Percentiles rank a stretch among this genome's conserved stretches.
These are phyloP conservation scores for Dictyostelium firmibasis DNA, from an alignment of 78 protist species.

Conservation along the genomic window DNA sequence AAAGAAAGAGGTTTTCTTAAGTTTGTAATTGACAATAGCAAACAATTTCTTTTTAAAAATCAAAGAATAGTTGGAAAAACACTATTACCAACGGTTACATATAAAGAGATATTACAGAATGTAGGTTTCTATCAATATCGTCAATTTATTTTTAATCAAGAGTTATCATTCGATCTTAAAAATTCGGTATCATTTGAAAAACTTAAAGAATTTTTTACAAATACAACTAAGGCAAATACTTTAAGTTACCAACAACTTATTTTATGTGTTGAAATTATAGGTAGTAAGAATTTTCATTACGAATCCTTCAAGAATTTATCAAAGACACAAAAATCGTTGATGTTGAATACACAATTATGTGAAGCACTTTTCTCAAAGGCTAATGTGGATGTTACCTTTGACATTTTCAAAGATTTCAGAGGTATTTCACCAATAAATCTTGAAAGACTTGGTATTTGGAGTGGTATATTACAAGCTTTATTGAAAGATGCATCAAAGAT, in stretches of 20 bases:
- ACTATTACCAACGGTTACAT: not conserved
- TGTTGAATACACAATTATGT: not conserved
- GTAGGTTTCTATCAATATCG: not conserved
- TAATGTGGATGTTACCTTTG: not conserved
- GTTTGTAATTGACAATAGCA: too few relatives aligned
- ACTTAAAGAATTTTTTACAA: not conserved
- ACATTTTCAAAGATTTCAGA: not conserved
- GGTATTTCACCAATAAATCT: not conserved
- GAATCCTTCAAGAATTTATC: not conserved
- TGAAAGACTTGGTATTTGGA: not conserved
- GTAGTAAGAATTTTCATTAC: not conserved
- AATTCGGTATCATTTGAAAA: not conserved
- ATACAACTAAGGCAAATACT: not conserved
- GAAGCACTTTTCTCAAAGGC: not conserved
- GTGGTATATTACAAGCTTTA: not conserved
- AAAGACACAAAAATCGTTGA: not conserved
- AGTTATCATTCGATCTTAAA: not conserved
- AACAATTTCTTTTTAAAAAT: too few relatives aligned
- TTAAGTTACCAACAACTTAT: not conserved
- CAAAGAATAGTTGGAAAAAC: too few relatives aligned
- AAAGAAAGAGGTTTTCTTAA: too few relatives aligned
- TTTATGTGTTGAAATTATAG: not conserved
- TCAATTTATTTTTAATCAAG: not conserved
- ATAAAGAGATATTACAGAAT: not conserved
- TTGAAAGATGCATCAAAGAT: not conserved